Evolutionary conservation across 2,329 filamentous ascomycete genomes (phyloP).

Genomic region (Diaporthe citrichinensis): DNA sequence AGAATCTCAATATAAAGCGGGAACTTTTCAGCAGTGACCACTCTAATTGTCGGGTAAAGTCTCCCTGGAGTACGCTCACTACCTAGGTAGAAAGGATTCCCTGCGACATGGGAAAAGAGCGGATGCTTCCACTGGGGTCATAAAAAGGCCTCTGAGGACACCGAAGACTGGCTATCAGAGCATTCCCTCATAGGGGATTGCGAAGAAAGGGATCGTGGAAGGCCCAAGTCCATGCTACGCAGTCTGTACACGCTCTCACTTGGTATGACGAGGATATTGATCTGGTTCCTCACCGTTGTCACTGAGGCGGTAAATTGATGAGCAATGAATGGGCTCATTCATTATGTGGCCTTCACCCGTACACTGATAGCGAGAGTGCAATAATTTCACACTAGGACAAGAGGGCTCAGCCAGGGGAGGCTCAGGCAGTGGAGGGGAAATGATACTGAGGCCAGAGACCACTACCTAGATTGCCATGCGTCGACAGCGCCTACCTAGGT

Average conservation of each 20-base stretch:
- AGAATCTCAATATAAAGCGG: too few relatives aligned
- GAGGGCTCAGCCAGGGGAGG: neutral
- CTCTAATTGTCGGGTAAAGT: neutral
- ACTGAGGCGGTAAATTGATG: neutral
- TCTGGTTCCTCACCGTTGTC: too few relatives aligned
- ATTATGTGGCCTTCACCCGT: too few relatives aligned
- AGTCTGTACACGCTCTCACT: neutral
- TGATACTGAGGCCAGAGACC: neutral
- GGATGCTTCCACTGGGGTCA: neutral
- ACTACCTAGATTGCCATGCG: neutral
- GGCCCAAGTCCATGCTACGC: neutral
- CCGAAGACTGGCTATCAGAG: neutral
- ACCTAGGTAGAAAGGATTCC: neutral
- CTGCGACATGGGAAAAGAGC: neutral
- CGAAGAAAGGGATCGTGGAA: neutral
- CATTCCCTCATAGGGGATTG: neutral
- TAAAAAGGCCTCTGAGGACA: neutral
- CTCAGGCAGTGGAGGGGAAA: neutral
- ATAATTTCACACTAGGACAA: too few relatives aligned
- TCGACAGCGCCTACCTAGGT: neutral
- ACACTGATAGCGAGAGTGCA: neutral
- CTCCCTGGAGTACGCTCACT: neutral
- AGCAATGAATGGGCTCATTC: neutral
- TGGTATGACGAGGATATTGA: neutral
- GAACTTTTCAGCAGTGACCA: neutral